Conservation (phyloP, 2,329 filamentous ascomycete genomes). For the Ophiobolus disseminans region DNA sequence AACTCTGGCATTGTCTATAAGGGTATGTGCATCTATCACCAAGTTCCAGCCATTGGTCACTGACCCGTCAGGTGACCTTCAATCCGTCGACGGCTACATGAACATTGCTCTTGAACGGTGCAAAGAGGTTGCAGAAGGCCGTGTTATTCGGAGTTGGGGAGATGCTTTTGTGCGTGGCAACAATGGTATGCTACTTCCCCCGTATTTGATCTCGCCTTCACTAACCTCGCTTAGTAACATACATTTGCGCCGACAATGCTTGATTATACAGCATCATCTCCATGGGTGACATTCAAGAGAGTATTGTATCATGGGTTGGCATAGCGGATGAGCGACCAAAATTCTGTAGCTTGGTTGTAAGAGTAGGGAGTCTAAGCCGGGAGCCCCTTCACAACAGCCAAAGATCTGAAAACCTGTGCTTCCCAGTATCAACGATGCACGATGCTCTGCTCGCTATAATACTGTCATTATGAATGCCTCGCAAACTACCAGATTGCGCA, state of each 20-base stretch:
- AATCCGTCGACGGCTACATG: constrained; percentile 98
- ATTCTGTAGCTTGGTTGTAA: too few relatives aligned
- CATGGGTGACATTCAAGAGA: not conserved
- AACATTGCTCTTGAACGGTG: constrained; percentile 97
- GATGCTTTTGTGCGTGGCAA: constrained; percentile 97
- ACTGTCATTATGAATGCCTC: too few relatives aligned
- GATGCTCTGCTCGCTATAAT: too few relatives aligned
- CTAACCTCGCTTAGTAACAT: constrained; percentile 30
- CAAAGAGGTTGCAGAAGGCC: constrained; percentile 86
- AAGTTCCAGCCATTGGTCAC: not conserved
- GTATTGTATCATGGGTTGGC: not conserved
- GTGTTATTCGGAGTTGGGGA: constrained; percentile 82
- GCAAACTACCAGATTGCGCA: too few relatives aligned
- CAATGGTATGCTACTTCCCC: constrained; percentile 68
- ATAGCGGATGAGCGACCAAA: not conserved
- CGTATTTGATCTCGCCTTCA: not conserved
- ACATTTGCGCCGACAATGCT: constrained; percentile 41
- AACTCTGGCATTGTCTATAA: constrained; percentile 99
- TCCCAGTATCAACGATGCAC: too few relatives aligned
- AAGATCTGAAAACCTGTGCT: too few relatives aligned
- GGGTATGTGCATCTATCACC: constrained; percentile 62
- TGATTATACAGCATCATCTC: constrained; percentile 6
- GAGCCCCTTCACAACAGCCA: too few relatives aligned
- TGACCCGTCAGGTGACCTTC: constrained; percentile 76
- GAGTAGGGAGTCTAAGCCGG: too few relatives aligned